Base-by-base conservation (phyloP, 495 filamentous ascomycete species). In the Chaetomium cochliodes region DNA sequence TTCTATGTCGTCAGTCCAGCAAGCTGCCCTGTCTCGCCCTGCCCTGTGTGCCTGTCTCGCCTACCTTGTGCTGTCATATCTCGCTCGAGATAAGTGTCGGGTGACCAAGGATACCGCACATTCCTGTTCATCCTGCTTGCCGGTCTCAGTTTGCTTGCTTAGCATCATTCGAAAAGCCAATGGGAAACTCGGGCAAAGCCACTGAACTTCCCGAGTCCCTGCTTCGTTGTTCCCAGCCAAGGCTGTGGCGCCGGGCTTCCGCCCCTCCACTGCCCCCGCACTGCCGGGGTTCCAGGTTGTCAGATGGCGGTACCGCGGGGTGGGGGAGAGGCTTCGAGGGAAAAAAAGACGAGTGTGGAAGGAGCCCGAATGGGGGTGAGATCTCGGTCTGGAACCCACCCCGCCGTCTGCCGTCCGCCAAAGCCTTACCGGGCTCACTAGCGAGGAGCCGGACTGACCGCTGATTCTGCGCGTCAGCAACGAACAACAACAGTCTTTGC, bases 231-330 rank as follows among this genome's bases (percentile, higher is more conserved):
- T 13, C 37, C 20, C n/a, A 12, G 54, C 37, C 55, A 58, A 46
- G 39, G 39, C 9, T 60, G 57, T 59, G 41, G 57, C 57, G 57
- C 47, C 5, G 23, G 5, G 57, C 41, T 60, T 60, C 57, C 42
- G 57, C 57, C 44, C 55, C 55, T 58, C 41, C 41, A 25, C 22
- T 49, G 42, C 15, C 57, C 57, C 57, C 57, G 57, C 57, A 30
- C 25, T 23, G 18, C 44, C 18, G 26, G 57, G 42, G 15, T 20
- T 28, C 56, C 3, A 37, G 33, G 33, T 37, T 37, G 23, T 20
- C 12, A 47, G 33, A 13, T 23, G 25, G 50, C 25, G 49, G 20
- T 6, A 30, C 6, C 6, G 28, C 6, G 28, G n/a, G n/a, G 12
- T 8, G 20, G 49, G 20, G 49, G 3, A 13, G 44, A 18, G n/a